Base-by-base conservation (phyloP, 192 early-diverging fungal species). In the Gonapodya prolifera region DNA sequence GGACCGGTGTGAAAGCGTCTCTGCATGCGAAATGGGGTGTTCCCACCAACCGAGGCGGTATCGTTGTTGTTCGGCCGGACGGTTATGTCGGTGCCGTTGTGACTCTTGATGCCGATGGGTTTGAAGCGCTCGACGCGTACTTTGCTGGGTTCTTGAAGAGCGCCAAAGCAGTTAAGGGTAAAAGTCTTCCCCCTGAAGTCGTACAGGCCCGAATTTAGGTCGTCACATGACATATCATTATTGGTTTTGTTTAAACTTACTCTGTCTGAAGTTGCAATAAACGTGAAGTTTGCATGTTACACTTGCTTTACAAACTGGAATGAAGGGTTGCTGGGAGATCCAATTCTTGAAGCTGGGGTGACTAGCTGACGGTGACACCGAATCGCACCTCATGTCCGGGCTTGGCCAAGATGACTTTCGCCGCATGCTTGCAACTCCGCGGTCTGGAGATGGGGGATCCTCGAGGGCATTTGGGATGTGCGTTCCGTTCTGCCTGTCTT, bases 321-420 rank as follows among this genome's bases (percentile, higher is more conserved):
- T n/a, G n/a, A n/a, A n/a, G n/a, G n/a, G n/a, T n/a, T n/a, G n/a
- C n/a, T n/a, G n/a, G n/a, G n/a, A n/a, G n/a, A n/a, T n/a, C n/a
- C n/a, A n/a, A n/a, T n/a, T n/a, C n/a, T n/a, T n/a, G n/a, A n/a
- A n/a, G n/a, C n/a, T n/a, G n/a, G n/a, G n/a, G n/a, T n/a, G n/a
- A n/a, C n/a, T n/a, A n/a, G n/a, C n/a, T n/a, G n/a, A n/a, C n/a
- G n/a, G n/a, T n/a, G n/a, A n/a, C n/a, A n/a, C n/a, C n/a, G n/a
- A n/a, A n/a, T n/a, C n/a, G n/a, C n/a, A n/a, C n/a, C n/a, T n/a
- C 70, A 77, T 79, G 23, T 18, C 35, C 17, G 78, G 90, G 29
- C 75, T 93, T 35, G 89, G 82, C 32, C 93, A 94, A 79, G 91
- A 94, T 77, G 93, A 94, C 77, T 94, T 94, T 78, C 83, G 93